Base-by-base conservation (phyloP, 2,329 filamentous ascomycete species). In the Exophiala phaeomuriformis region DNA sequence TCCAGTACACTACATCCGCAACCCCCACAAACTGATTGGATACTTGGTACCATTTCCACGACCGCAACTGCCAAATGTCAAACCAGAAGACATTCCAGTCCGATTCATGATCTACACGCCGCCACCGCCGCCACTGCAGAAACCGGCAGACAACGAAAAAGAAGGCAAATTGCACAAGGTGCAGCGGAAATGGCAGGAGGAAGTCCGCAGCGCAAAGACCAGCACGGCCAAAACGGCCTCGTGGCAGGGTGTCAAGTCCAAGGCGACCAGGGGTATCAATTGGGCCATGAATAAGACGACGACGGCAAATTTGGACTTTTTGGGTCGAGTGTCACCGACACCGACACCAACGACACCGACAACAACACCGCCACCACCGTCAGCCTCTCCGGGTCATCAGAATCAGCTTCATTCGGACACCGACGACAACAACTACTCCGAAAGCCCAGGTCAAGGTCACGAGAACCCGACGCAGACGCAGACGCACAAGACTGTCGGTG, bases 91-190 rank as follows among this genome's bases (percentile, higher is more conserved):
- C 4, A 66, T 74, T 4, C 72, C 72, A 0, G 57, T 65, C 4
- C 68, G 71, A 7, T 75, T 73, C 58, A 61, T 75, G 27, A 68
- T 75, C 54, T 75, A 74, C 60, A 74, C 72, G 0, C 72, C 72
- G 2, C 71, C 72, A 4, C 65, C 69, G 4, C 71, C 72, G 5
- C 72, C 72, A 6, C 62, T 75, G 1, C 61, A 63, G 8, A 69
- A 68, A 49, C 72, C 72, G 0, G 64, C 62, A 10, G 66, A 70
- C 33, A 72, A 71, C 40, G 67, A 71, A 42, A 74, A 73, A 53
- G 72, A 75, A 59, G 65, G 57, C 43, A 68, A 68, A 30, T 54
- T 69, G 40, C 72, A 73, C 60, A 73, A 73, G 55, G 64, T 72
- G 19, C 70, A 72, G 59, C 65, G 72, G 4, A 71, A 71, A 63